Evolutionary conservation across 768 basidiomycete genomes (phyloP), one percentile per base, ranked within the genome.

Genomic region (Boletus huronensis): DNA sequence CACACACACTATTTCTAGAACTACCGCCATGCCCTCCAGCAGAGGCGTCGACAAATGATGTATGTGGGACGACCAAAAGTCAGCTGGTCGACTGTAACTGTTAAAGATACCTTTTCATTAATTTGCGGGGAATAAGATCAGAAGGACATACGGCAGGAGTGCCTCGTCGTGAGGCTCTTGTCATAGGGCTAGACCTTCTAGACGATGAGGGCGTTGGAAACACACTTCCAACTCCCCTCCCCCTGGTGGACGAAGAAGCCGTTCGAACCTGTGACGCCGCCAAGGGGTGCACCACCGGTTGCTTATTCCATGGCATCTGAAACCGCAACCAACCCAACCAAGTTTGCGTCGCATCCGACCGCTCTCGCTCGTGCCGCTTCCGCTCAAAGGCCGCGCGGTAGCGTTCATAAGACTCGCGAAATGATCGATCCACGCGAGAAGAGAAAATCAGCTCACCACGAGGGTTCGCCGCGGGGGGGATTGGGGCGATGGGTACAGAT

Each of bases 401-500:
- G 16, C 92, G 82, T 70, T 98, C 95, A 72, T 99, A 99, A 0
- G 87, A 81, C 52, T 98, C 97, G 23, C 90, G 78, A 70, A 98
- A 98, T 19, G 70, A 64, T 48, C 80, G 79, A 55, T 91, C 88
- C 19, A 99, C 88, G 43, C 90, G 84, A 11, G 87, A 90, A 3
- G 90, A 93, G 73, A 99, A 97, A 52, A 98, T 97, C 55, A 99
- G 83, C 67, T 99, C 97, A 47, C 97, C 96, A 14, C 95, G 87
- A 3, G 96, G 94, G 70, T 93, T 97, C 28, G 77, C 77, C 14
- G 93, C 80, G 0, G 93, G 92, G 3, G 94, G 93, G 39, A 97
- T 95, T n/a, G 91, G 83, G 40, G 72, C 59, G 38, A 68, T 65
- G 47, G 80, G 80, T 25, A 80, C 71, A 28, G 82, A 78, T 6